These are phyloP conservation scores for Ustilago xerochloae DNA, from an alignment of 1,284 basidiomycete species.

Conservation along the genomic window DNA sequence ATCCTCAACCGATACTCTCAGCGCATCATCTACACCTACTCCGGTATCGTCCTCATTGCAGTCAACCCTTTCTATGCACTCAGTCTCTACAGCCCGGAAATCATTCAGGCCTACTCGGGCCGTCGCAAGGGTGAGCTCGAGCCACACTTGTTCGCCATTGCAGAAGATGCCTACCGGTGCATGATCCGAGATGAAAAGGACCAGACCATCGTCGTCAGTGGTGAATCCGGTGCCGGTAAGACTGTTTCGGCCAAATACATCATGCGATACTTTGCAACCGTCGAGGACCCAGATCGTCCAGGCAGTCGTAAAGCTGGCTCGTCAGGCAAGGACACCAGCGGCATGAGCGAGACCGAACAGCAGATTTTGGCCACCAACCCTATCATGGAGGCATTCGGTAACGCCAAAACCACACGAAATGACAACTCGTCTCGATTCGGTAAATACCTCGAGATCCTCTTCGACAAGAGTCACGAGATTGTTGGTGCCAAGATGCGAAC, in stretches of 20 bases:
- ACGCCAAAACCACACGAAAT: slow-evolving; percentile 98
- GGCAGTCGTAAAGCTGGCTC: slow-evolving; percentile 52
- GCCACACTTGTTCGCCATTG: slow-evolving; percentile 98
- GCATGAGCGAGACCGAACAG: slow-evolving; percentile 91
- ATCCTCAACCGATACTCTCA: slow-evolving; percentile 96
- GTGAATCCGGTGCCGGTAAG: slow-evolving; percentile 99
- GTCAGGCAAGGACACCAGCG: slow-evolving; percentile 74
- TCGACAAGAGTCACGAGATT: slow-evolving; percentile 93
- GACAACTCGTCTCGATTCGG: slow-evolving; percentile 99
- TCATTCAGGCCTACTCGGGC: slow-evolving; percentile 96
- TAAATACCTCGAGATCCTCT: slow-evolving; percentile 99
- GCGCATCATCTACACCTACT: slow-evolving; percentile 98
- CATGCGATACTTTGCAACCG: slow-evolving; percentile 98
- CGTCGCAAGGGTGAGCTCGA: slow-evolving; percentile 92
- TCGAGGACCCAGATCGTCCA: slow-evolving; percentile 80
- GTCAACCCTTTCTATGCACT: slow-evolving; percentile 94
- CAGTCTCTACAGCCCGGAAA: slow-evolving; percentile 82
- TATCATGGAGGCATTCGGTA: slow-evolving; percentile 98
- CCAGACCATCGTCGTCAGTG: slow-evolving; percentile 98
- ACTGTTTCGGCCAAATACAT: slow-evolving; percentile 99
- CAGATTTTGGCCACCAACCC: slow-evolving; percentile 99
- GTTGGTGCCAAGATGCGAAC: slow-evolving; percentile 97
- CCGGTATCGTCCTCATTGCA: slow-evolving; percentile 95
- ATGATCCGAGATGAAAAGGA: slow-evolving; percentile 95
- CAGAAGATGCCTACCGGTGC: slow-evolving; percentile 97